A percentile compares a stretch with the other conserved stretches of the same genome.
phyloP scores from a whole-genome alignment of 805 yeast genomes.

The Tetrapisispora pingtungensis region DNA sequence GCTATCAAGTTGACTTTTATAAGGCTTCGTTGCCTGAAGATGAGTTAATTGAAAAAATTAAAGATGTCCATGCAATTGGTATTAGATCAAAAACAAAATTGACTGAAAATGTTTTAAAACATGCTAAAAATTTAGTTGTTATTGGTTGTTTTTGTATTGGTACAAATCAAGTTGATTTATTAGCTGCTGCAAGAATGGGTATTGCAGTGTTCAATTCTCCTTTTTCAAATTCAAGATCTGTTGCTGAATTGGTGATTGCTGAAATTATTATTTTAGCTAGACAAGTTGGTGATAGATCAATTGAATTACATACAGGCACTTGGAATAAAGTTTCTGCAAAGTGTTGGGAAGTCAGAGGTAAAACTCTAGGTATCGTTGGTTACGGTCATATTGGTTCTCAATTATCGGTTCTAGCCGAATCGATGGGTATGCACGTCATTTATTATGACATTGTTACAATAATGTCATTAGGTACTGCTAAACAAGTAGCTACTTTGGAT shows the following conservation, averaged over 20 bases:
- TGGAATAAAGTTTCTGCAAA: slow-evolving; percentile 94
- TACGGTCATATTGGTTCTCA: slow-evolving; percentile 98
- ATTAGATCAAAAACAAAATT: slow-evolving; percentile 94
- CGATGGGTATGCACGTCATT: slow-evolving; percentile 93
- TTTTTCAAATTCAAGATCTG: slow-evolving; percentile 95
- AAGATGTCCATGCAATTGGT: slow-evolving; percentile 92
- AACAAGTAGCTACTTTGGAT: slow-evolving; percentile 76
- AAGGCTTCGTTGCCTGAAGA: slow-evolving; percentile 85
- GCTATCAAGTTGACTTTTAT: slow-evolving; percentile 93
- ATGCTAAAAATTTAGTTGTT: slow-evolving; percentile 81
- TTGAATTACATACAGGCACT: slow-evolving; percentile 89
- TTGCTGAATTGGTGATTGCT: slow-evolving; percentile 93
- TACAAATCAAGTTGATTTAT: slow-evolving; percentile 93
- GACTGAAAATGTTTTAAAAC: slow-evolving; percentile 64
- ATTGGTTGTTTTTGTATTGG: slow-evolving; percentile 99
- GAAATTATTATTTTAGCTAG: slow-evolving; percentile 91
- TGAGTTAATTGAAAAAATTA: slow-evolving; percentile 87
- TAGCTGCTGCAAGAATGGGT: slow-evolving; percentile 85
- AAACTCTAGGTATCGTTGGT: slow-evolving; percentile 93
- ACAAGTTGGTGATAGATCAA: slow-evolving; percentile 93
- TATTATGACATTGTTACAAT: slow-evolving; percentile 88
- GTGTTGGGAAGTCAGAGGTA: slow-evolving; percentile 99
- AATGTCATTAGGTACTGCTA: slow-evolving; percentile 95
- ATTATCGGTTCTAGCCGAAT: slow-evolving; percentile 91
- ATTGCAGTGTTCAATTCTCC: slow-evolving; percentile 97